A percentile compares a stretch with the other conserved stretches of the same genome.
Evolutionary conservation across 1,284 basidiomycete species (phyloP).

Genomic region (Pulchroboletus neoregius): DNA sequence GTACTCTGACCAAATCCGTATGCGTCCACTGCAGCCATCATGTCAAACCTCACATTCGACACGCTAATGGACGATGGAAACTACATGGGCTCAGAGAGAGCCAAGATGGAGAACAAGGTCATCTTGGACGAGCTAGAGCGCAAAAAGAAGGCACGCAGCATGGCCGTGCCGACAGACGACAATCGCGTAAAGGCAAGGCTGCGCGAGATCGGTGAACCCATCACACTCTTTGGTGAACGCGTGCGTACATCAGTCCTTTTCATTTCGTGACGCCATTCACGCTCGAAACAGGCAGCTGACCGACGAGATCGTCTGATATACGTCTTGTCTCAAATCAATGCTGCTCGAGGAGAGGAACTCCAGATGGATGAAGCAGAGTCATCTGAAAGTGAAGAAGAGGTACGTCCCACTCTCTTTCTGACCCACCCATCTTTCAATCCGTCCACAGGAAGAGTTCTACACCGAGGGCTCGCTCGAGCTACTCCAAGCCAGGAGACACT

Average conservation of each 20-base stretch:
- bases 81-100: slow-evolving; percentile 67
- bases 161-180: slow-evolving; percentile 98
- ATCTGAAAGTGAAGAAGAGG: slow-evolving; percentile 76
- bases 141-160: slow-evolving; percentile 88
- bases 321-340: slow-evolving; percentile 85
- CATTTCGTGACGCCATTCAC: slow-evolving; percentile 21
- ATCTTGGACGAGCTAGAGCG: slow-evolving; percentile 90
- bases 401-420: slow-evolving; percentile 31
- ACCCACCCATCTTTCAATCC: neutral
- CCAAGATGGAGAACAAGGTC: slow-evolving; percentile 72
- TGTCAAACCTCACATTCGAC: slow-evolving; percentile 71
- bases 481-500: slow-evolving; percentile 74
- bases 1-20: slow-evolving; percentile 7
- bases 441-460: slow-evolving; percentile 85
- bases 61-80: slow-evolving; percentile 72
- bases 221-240: slow-evolving; percentile 95
- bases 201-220: slow-evolving; percentile 91
- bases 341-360: slow-evolving; percentile 70
- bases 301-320: slow-evolving; percentile 92
- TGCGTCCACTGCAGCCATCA: slow-evolving; percentile 27
- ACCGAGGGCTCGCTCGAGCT: slow-evolving; percentile 87
- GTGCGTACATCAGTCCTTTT: slow-evolving; percentile 46
- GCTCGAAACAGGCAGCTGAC: slow-evolving; percentile 63
- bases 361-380: slow-evolving; percentile 66
- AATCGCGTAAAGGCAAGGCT: slow-evolving; percentile 84